Percentiles rank a stretch among this genome's conserved stretches.
Evolutionary conservation across 257 asterid genomes (phyloP).

Genomic region (Plantago major): DNA sequence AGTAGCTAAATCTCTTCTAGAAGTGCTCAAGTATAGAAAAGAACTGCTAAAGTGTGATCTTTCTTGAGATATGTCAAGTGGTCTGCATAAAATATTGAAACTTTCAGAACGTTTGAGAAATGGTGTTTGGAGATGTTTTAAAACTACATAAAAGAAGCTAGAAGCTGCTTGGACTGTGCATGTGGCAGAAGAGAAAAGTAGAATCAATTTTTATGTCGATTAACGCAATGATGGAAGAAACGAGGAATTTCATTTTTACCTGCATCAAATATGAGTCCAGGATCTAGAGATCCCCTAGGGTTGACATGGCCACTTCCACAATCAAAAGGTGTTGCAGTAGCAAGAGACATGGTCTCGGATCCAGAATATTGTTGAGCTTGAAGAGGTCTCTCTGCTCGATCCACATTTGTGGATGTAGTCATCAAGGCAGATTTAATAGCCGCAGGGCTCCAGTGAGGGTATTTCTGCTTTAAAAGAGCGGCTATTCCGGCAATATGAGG

Average conservation of each 20-base stretch:
- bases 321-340: constrained; percentile 74
- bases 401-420: constrained; percentile 68
- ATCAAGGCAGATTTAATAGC: constrained; percentile 76
- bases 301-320: constrained; percentile 80
- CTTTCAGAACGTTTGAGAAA: too few relatives aligned
- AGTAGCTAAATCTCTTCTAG: too few relatives aligned
- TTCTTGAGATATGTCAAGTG: too few relatives aligned
- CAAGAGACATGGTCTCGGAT: constrained; percentile 55
- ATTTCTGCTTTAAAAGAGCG: constrained; percentile 69
- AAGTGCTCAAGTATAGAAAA: too few relatives aligned
- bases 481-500: constrained; percentile 86
- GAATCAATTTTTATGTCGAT: background rate
- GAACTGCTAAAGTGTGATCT: too few relatives aligned
- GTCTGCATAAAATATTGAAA: too few relatives aligned
- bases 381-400: constrained; percentile 69
- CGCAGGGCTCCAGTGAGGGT: constrained; percentile 86
- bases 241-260: constrained; percentile 27
- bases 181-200: too few relatives aligned
- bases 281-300: constrained; percentile 76
- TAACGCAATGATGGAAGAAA: background rate
- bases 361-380: constrained; percentile 74
- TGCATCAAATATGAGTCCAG: constrained; percentile 73
- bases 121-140: too few relatives aligned
- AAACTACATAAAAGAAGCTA: too few relatives aligned
- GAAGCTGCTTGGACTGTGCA: too few relatives aligned